Conservation (phyloP, 345 rosid species). For the Abelmoschus esculentus region DNA sequence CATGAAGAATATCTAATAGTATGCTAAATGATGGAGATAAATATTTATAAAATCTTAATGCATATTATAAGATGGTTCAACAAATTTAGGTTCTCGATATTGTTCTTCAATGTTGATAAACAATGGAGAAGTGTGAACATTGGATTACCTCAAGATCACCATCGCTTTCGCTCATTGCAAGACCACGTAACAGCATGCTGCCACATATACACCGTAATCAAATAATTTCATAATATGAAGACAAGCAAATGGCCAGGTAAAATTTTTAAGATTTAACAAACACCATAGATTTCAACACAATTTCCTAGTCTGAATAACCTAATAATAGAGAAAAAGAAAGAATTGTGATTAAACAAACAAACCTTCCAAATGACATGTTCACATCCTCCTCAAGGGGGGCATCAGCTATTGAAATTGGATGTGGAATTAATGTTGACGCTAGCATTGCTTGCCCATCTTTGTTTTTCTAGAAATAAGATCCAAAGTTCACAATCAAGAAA, state of each 20-base stretch:
- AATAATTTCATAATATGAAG: background rate
- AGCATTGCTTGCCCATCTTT: constrained; percentile 84
- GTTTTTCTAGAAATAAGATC: constrained; percentile 45
- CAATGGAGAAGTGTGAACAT: background rate
- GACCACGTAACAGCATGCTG: constrained; percentile 91
- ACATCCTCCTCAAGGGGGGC: constrained; percentile 79
- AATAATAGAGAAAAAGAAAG: constrained; percentile 5
- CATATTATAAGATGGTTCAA: background rate
- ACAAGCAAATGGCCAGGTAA: background rate
- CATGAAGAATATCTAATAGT: constrained; percentile 8
- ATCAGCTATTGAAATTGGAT: constrained; percentile 47
- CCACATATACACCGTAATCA: constrained; percentile 15
- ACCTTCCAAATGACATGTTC: constrained; percentile 99
- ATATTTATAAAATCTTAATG: constrained; percentile 2
- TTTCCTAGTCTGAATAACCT: background rate
- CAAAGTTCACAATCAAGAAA: constrained; percentile 17
- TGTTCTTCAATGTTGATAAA: background rate
- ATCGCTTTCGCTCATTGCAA: constrained; percentile 73
- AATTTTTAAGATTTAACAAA: background rate
- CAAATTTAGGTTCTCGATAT: background rate
- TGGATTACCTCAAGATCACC: constrained; percentile 89
- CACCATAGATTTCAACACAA: background rate
- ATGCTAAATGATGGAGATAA: constrained; percentile 4
- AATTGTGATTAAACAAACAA: constrained; percentile 8
- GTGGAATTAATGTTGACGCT: constrained; percentile 90